These are phyloP conservation scores for Craterostigma plantagineum DNA, from an alignment of 257 asterid genomes.

Conservation along the genomic window DNA sequence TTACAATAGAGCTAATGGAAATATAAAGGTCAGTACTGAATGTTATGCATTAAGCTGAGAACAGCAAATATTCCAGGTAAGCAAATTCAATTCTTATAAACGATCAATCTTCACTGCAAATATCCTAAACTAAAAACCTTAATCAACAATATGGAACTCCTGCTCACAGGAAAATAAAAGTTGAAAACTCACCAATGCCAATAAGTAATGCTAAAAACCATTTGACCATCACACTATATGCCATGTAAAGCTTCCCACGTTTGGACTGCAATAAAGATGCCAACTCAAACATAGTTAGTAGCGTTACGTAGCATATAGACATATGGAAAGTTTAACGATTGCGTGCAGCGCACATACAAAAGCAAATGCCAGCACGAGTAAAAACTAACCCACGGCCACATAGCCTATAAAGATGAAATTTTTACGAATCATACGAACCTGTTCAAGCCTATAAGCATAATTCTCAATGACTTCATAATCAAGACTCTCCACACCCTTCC, in stretches of 20 bases:
- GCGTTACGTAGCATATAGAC: too few relatives aligned
- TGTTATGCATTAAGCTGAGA: too few relatives aligned
- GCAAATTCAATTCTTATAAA: neutral
- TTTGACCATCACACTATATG: conserved; percentile 62
- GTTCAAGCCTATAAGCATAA: conserved; percentile 69
- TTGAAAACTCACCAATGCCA: conserved; percentile 84
- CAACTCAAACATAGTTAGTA: too few relatives aligned
- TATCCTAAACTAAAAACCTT: neutral
- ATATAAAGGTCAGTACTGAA: too few relatives aligned
- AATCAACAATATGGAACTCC: neutral
- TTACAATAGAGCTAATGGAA: too few relatives aligned
- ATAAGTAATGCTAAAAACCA: conserved; percentile 87
- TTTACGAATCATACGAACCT: conserved; percentile 25
- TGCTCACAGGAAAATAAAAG: neutral
- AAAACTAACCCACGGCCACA: neutral
- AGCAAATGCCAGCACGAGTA: neutral
- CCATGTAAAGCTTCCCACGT: conserved; percentile 69
- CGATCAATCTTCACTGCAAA: neutral
- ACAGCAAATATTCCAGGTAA: neutral
- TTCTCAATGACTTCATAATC: conserved; percentile 94
- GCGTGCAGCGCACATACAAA: too few relatives aligned
- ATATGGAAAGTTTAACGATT: too few relatives aligned
- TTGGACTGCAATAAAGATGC: conserved; percentile 69
- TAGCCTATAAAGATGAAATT: neutral
- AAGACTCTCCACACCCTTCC: conserved; percentile 58